Base-by-base conservation (phyloP, 108 stramenopile genomes). In the Pelagomonas calceolata region DNA sequence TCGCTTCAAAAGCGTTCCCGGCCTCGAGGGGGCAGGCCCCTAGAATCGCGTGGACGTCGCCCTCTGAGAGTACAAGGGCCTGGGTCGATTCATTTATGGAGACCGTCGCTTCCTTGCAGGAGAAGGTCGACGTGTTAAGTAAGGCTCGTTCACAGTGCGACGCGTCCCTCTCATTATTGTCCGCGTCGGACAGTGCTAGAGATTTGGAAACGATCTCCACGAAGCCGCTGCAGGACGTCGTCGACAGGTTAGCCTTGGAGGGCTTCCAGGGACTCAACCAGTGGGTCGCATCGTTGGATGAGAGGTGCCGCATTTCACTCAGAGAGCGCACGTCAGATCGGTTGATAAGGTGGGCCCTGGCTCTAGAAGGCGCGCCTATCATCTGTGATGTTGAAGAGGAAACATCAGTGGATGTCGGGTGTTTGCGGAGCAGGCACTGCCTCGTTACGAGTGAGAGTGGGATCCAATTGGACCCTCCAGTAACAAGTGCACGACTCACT, bases 11-110 rank as follows among this genome's bases (percentile, higher is more conserved):
- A 67, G 87, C 89, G 32, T 94, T 94, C 70, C 90, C 89, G 70
- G 80, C 86, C 33, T 1, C 7, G 21, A 26, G 21, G 7, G 51
- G 21, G 21, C 21, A 60, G 7, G 14, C 51, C 21, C 51, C 51
- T 26, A 60, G 29, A 26, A 1, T 60, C 51, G 51, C 51, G 21
- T 60, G 51, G 51, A 26, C 7, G 21, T 9, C 7, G 21, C 89
- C 90, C 65, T 74, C 85, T 21, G 80, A 82, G 33, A 87, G 90
- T 36, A 69, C 95, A 63, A 79, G 87, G 10, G 81, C 81, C 46
- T 95, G 94, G 92, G 91, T 95, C 16, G 77, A 89, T 17, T 67
- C 75, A 12, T 80, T 97, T n/a, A 85, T 87, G 36, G 92, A 94
- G 69, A 82, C 88, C 51, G 93, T 96, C 43, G 76, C 80, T 36